These are phyloP conservation scores for Torrubiellomyces zombiae DNA, from an alignment of 2,329 filamentous ascomycete species.

Conservation along the genomic window DNA sequence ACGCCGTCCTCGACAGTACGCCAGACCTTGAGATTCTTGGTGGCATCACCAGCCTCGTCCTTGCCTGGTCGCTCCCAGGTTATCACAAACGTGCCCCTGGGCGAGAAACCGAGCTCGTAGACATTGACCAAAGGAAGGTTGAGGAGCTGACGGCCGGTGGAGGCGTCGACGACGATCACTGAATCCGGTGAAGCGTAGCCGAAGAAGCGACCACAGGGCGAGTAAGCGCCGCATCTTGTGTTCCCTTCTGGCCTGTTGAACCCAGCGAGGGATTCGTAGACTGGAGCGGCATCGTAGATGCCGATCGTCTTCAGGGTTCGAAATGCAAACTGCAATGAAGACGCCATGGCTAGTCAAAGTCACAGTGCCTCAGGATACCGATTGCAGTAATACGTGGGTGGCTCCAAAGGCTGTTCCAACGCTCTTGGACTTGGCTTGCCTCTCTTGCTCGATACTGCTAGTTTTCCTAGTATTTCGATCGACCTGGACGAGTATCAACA, in stretches of 20 bases:
- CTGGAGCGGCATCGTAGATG: constrained; percentile 77
- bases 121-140: constrained; percentile 67
- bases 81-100: constrained; percentile 78
- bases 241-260: constrained; percentile 84
- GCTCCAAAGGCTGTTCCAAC: constrained; percentile 5
- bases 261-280: constrained; percentile 70
- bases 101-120: constrained; percentile 90
- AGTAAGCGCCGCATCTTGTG: constrained; percentile 88
- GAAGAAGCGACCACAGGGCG: constrained; percentile 88
- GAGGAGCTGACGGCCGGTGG: constrained; percentile 56
- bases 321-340: constrained; percentile 87
- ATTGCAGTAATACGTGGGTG: constrained; percentile 10
- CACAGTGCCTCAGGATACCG: constrained; percentile 37
- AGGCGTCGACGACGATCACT: constrained; percentile 73
- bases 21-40: constrained; percentile 97
- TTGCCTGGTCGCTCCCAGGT: constrained; percentile 92
- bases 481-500: background rate
- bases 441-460: constrained; percentile 1
- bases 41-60: constrained; percentile 82
- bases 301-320: constrained; percentile 95
- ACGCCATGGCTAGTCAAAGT: constrained; percentile 89
- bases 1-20: constrained; percentile 56
- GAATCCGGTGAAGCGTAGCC: constrained; percentile 82
- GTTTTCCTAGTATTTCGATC: background rate
- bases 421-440: constrained; percentile 8